Evolutionary conservation across 2,329 filamentous ascomycete species (phyloP).

Genomic region (Corynespora cassiicola): DNA sequence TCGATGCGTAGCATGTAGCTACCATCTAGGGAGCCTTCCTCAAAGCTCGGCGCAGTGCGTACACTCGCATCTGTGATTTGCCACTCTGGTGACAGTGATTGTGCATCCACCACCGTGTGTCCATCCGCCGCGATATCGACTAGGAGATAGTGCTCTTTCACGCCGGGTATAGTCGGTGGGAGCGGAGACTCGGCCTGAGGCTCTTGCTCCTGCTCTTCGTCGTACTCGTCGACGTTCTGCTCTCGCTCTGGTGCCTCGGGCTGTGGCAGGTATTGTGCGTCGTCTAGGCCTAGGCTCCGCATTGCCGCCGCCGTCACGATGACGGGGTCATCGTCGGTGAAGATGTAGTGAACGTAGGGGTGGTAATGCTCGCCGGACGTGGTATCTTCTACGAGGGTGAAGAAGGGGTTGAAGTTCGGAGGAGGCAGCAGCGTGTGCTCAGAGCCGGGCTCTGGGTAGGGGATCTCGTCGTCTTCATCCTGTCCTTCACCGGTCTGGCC

Average conservation of each 20-base stretch:
- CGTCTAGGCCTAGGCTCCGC: slow-evolving; percentile 57
- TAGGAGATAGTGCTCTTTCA: slow-evolving; percentile 63
- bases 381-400: slow-evolving; percentile 81
- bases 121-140: slow-evolving; percentile 59
- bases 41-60: slow-evolving; percentile 68
- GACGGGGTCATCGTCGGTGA: slow-evolving; percentile 87
- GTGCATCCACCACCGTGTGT: slow-evolving; percentile 68
- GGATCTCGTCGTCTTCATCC: slow-evolving; percentile 34
- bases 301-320: slow-evolving; percentile 72
- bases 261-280: slow-evolving; percentile 47
- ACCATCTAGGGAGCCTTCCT: slow-evolving; percentile 51
- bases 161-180: slow-evolving; percentile 54
- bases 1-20: slow-evolving; percentile 69
- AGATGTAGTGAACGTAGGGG: slow-evolving; percentile 89
- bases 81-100: slow-evolving; percentile 78
- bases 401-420: slow-evolving; percentile 76
- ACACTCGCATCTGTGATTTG: slow-evolving; percentile 64
- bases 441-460: slow-evolving; percentile 41
- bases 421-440: slow-evolving; percentile 47
- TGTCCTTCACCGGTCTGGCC: slow-evolving; percentile 26
- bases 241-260: slow-evolving; percentile 26
- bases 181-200: slow-evolving; percentile 47
- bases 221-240: slow-evolving; percentile 18
- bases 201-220: slow-evolving; percentile 31
- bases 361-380: slow-evolving; percentile 79